Evolutionary conservation across 2,329 filamentous ascomycete species (phyloP), one percentile per base, ranked within the genome.

Genomic region (Gaeumannomyces sp.): DNA sequence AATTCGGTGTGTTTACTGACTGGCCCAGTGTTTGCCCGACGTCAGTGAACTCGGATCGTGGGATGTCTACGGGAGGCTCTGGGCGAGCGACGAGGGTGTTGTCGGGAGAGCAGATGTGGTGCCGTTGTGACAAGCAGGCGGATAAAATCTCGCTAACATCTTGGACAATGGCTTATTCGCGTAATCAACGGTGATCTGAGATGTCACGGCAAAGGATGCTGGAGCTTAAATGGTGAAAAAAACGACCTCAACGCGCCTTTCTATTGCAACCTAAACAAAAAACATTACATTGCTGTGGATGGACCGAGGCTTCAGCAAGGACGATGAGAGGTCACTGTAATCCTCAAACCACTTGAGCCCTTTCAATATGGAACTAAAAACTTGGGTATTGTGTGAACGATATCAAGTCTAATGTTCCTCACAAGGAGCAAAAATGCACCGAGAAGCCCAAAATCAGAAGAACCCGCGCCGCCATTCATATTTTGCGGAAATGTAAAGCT

Each of bases 201-300:
- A 2, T 13, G 11, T 2, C 4, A 38, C 1, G 22, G 7, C 13
- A 16, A 19, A 22, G 13, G 38, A 22, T 16, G 8, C 2, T 22
- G 2, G 8, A 19, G 2, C 16, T 35, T 35, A 22, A 50, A 50
- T 22, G 38, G 38, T n/a, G 19, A 1, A n/a, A 45, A 4, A 53
- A 19, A 53, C 45, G 38, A 35, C 38, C 22, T 19, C 38, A 22
- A 50, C 38, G 38, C 22, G 22, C 4, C 45, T 53, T n/a, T 25
- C 10, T 53, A 53, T 53, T 53, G 22, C 7, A 53, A n/a, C 8
- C 22, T 5, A 22, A 62, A 35, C 6, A 28, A 58, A 63, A 62
- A 63, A 57, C 61, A 63, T 63, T 63, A 63, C 29, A 63, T 31
- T 58, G 61, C 61, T 59, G 35, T 38, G 33, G 16, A 25, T 61